A percentile compares a stretch with the other conserved stretches of the same genome.
Conservation (phyloP, 352 stramenopile genomes). For the Salisapilia sapeloensis region DNA sequence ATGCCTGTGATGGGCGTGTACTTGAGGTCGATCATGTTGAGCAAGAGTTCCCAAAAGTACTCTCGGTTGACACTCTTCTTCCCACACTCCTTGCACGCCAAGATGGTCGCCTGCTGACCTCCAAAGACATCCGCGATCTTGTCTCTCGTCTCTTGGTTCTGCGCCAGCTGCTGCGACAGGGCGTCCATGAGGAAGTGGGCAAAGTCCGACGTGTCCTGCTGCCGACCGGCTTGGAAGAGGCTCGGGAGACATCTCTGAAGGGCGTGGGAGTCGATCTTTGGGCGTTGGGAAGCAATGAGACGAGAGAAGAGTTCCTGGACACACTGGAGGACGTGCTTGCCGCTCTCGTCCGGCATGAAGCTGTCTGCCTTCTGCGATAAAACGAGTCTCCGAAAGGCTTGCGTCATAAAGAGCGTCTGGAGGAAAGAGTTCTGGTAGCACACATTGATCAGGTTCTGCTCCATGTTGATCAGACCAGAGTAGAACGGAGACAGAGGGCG, state of each 20-base stretch:
- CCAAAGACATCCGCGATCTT: conserved; percentile 64
- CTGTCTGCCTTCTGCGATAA: conserved; percentile 26
- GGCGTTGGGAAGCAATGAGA: conserved; percentile 49
- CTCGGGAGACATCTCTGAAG: conserved; percentile 53
- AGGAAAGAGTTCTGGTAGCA: conserved; percentile 86
- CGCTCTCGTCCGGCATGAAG: conserved; percentile 4
- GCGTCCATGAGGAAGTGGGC: conserved; percentile 75
- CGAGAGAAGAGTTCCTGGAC: conserved; percentile 62
- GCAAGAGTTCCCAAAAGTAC: conserved; percentile 80
- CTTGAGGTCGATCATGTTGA: conserved; percentile 81
- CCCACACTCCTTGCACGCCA: conserved; percentile 66
- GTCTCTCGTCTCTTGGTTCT: conserved; percentile 29
- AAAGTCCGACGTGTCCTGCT: conserved; percentile 80
- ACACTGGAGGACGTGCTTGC: conserved; percentile 26
- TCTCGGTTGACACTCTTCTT: conserved; percentile 70
- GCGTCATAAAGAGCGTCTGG: conserved; percentile 76
- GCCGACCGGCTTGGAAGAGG: conserved; percentile 63
- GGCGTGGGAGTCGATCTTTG: conserved; percentile 37
- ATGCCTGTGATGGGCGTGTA: conserved; percentile 81
- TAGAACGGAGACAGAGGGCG: conserved; percentile 59
- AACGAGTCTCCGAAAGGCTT: conserved; percentile 62
- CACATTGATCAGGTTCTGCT: conserved; percentile 79
- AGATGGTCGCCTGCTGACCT: conserved; percentile 60
- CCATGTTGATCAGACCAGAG: conserved; percentile 78
- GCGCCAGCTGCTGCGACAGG: conserved; percentile 50